Evolutionary conservation across 2,329 filamentous ascomycete genomes (phyloP).

Genomic region (Emmonsia crescens): DNA sequence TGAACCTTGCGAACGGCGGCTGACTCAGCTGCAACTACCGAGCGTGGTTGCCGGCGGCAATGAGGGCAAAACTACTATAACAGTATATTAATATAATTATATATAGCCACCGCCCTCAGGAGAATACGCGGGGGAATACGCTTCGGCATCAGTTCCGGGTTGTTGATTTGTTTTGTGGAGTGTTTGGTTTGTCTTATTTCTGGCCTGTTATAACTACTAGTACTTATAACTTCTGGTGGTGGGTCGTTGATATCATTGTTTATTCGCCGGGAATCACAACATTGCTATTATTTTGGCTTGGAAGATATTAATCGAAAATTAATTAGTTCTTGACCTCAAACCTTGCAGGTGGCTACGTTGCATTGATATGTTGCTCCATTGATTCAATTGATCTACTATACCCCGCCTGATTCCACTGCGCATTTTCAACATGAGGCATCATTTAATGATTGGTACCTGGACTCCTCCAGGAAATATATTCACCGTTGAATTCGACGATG

Average conservation of each 20-base stretch:
- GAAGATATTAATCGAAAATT: no score
- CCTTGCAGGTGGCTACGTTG: no score
- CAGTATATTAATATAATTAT: no score
- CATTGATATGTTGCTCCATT: neutral
- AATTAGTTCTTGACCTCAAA: neutral
- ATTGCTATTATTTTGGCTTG: no score
- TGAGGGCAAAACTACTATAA: no score
- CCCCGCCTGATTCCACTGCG: neutral
- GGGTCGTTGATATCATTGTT: neutral
- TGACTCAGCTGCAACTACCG: conserved; percentile 1
- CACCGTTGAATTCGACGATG: conserved; percentile 78
- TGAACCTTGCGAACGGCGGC: neutral
- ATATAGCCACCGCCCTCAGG: no score
- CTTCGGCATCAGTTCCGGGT: no score
- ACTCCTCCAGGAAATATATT: conserved; percentile 83
- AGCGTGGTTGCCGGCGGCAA: neutral
- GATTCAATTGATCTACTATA: neutral
- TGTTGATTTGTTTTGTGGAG: no score
- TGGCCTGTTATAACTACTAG: neutral
- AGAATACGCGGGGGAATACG: neutral
- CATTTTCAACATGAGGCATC: conserved; percentile 58
- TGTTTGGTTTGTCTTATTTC: neutral
- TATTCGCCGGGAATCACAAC: no score
- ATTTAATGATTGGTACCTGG: conserved; percentile 89
- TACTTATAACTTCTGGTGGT: no score